Evolutionary conservation across 768 basidiomycete genomes (phyloP).

Genomic region (Tulasnella sp.): DNA sequence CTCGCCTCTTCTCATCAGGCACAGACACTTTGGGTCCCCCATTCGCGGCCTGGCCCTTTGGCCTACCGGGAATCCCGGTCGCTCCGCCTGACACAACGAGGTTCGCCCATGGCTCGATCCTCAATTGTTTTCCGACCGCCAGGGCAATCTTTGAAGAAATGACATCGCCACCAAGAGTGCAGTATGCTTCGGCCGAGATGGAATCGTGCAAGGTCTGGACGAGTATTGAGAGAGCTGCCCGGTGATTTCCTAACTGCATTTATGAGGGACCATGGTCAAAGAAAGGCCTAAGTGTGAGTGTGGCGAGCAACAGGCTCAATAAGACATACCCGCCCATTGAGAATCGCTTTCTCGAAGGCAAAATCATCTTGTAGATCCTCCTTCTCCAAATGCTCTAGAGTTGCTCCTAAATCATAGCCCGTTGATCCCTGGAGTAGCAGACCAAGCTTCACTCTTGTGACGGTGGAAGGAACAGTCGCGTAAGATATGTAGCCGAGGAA

Average conservation of each 20-base stretch:
- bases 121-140: slow-evolving; percentile 38
- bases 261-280: slow-evolving; percentile 14
- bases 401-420: slow-evolving; percentile 45
- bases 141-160: slow-evolving; percentile 49
- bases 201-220: slow-evolving; percentile 61
- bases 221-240: slow-evolving; percentile 51
- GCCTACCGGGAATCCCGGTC: slow-evolving; percentile 20
- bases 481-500: slow-evolving; percentile 74
- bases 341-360: slow-evolving; percentile 60
- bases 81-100: slow-evolving; percentile 29
- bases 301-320: not conserved
- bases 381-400: slow-evolving; percentile 38
- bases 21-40: slow-evolving; percentile 26
- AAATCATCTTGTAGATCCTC: slow-evolving; percentile 36
- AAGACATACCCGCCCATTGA: slow-evolving; percentile 63
- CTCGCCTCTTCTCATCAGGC: slow-evolving; percentile 40
- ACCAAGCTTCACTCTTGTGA: slow-evolving; percentile 59
- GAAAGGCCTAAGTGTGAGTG: not conserved
- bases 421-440: slow-evolving; percentile 71
- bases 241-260: slow-evolving; percentile 44
- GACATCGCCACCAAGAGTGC: slow-evolving; percentile 66
- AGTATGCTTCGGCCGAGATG: slow-evolving; percentile 75
- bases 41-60: not conserved
- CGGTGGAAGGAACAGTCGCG: slow-evolving; percentile 36
- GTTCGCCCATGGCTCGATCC: slow-evolving; percentile 45